Base-by-base conservation (phyloP, 1,284 basidiomycete species). In the Afroboletus lepidellus region DNA sequence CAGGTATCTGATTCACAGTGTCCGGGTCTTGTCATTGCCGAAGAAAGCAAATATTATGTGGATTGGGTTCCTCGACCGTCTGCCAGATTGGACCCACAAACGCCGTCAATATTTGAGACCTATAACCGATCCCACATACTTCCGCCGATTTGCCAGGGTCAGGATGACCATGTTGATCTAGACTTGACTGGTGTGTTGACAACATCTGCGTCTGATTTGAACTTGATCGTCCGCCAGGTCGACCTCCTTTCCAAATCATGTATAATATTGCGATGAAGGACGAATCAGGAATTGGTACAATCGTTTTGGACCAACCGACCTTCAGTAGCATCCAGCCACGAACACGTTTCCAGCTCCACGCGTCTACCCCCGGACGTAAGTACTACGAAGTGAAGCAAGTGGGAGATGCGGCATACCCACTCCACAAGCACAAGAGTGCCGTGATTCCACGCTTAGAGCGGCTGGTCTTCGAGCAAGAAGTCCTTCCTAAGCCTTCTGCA, bases 351-450 rank as follows among this genome's bases (percentile, higher is more conserved):
- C 91, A 94, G 59, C 78, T 98, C 23, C 85, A 85, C 52, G 94
- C 91, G 0, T 80, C 83, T 0, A 80, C 80, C 33, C 78, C 92
- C 2, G 94, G 94, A 3, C 80, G 84, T 51, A 90, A 95, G 65
- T 87, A 83, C 63, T 98, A 98, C 69, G 87, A 92, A 65, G 86
- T 99, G 57, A 85, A 88, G 57, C 87, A 90, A 61, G 82, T 98
- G 20, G 89, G 88, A 9, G 96, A 99, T 67, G 78, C 85, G 0
- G 82, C 89, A n/a, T 98, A 97, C 70, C 85, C 89, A 8, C 75
- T 88, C 32, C 76, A 77, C 15, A 83, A 84, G 60, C 79, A 84
- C 69, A 78, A 76, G 60, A 74, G 78, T 56, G 74, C 72, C 16
- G 70, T 82, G 52, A 85, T 89, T 59, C 81, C 85, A 20, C 81